These are phyloP conservation scores for Byssochlamys sp. DNA, from an alignment of 2,329 filamentous ascomycete genomes.

Conservation along the genomic window DNA sequence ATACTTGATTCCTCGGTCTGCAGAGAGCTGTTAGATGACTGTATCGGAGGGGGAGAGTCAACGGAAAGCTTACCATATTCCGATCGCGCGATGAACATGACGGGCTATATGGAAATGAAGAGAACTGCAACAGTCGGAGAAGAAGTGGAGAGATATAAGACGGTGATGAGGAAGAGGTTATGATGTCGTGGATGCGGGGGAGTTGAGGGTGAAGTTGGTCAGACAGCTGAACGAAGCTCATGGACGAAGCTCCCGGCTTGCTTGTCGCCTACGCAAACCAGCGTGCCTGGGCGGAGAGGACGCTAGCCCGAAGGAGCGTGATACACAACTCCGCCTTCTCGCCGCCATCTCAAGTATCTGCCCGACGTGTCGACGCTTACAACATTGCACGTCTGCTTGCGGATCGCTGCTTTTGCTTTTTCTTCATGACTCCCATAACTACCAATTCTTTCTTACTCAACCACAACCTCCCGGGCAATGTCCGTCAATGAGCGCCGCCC, in stretches of 20 bases:
- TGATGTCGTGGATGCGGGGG: neutral
- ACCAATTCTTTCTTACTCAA: neutral
- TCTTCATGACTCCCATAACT: constrained; percentile 1
- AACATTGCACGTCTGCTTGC: neutral
- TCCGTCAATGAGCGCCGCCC: constrained; percentile 32
- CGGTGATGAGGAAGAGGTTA: constrained; percentile 9
- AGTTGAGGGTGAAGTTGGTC: neutral
- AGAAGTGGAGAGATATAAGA: constrained; percentile 4
- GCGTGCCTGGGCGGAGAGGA: constrained; percentile 21
- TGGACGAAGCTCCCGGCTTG: constrained; percentile 19
- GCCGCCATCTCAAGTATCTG: neutral
- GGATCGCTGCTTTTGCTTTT: constrained; percentile 3
- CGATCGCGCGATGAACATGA: constrained; percentile 99
- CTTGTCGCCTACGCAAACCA: constrained; percentile 27
- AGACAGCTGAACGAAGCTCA: constrained; percentile 16
- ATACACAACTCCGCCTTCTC: constrained; percentile 7
- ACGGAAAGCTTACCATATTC: constrained; percentile 75
- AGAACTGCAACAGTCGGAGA: neutral
- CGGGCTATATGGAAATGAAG: constrained; percentile 37
- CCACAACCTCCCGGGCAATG: constrained; percentile 23
- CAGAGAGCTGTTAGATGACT: constrained; percentile 28
- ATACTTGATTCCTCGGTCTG: constrained; percentile 96
- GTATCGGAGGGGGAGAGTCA: constrained; percentile 14
- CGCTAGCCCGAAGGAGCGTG: constrained; percentile 2
- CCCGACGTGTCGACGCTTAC: neutral